Evolutionary conservation across 2,329 filamentous ascomycete species (phyloP).

Genomic region (Fusarium sp.): DNA sequence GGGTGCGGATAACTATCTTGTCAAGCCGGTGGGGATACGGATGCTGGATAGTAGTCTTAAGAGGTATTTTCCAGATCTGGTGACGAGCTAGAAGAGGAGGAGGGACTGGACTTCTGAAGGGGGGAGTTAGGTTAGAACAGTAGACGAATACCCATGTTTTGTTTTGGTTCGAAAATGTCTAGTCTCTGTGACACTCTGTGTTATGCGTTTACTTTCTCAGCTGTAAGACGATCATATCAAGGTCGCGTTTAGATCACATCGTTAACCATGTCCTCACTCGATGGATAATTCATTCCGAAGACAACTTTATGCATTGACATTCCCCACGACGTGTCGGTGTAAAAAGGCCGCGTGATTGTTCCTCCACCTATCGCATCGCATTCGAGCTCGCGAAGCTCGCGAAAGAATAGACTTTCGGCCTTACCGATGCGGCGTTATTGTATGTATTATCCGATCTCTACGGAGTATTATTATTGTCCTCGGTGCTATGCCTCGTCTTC

Average conservation of each 20-base stretch:
- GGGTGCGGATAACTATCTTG: constrained; percentile 41
- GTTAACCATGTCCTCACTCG: rapidly evolving
- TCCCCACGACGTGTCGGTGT: neutral
- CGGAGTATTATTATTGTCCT: neutral
- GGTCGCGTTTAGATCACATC: rapidly evolving
- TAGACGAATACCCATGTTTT: neutral
- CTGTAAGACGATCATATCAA: neutral
- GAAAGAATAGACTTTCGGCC: neutral
- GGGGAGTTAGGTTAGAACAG: neutral
- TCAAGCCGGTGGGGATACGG: constrained; percentile 39
- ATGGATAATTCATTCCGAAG: neutral
- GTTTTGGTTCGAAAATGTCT: neutral
- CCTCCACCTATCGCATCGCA: neutral
- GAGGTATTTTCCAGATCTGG: constrained; percentile 32
- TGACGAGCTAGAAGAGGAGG: neutral
- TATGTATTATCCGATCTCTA: too few species aligned
- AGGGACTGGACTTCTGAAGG: neutral
- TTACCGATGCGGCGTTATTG: neutral
- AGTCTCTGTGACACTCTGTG: neutral
- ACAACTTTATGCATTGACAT: neutral
- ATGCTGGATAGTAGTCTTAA: constrained; percentile 25
- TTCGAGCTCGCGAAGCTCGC: neutral
- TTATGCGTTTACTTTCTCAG: neutral
- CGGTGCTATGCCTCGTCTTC: neutral
- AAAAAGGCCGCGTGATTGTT: neutral